Evolutionary conservation across 495 filamentous ascomycete genomes (phyloP).

Genomic region (Copromyces sp.): DNA sequence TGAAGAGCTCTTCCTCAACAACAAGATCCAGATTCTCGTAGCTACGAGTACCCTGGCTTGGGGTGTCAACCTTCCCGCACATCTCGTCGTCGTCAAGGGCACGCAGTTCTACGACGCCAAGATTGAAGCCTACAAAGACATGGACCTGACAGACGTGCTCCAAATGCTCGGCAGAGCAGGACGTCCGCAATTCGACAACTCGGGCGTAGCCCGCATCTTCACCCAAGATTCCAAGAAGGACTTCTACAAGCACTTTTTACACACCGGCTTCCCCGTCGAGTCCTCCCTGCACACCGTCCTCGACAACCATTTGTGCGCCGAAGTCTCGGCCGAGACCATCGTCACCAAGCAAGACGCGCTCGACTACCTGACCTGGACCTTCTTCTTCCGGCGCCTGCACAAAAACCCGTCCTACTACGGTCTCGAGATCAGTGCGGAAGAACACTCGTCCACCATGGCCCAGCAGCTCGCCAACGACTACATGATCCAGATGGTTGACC

Average conservation of each 20-base stretch:
- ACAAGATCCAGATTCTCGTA: slow-evolving; percentile 94
- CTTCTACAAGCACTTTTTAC: slow-evolving; percentile 99
- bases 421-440: slow-evolving; percentile 84
- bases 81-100: slow-evolving; percentile 95
- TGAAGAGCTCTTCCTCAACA: slow-evolving; percentile 91
- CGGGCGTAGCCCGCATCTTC: slow-evolving; percentile 92
- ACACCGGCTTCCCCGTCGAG: slow-evolving; percentile 97
- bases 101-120: slow-evolving; percentile 99
- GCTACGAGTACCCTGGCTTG: slow-evolving; percentile 96
- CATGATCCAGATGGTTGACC: slow-evolving; percentile 84
- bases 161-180: slow-evolving; percentile 97
- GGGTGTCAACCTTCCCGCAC: slow-evolving; percentile 96
- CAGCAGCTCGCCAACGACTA: slow-evolving; percentile 80
- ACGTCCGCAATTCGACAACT: slow-evolving; percentile 90
- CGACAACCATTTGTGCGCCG: slow-evolving; percentile 93
- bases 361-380: slow-evolving; percentile 98
- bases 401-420: slow-evolving; percentile 99
- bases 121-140: slow-evolving; percentile 94
- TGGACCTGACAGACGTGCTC: slow-evolving; percentile 97
- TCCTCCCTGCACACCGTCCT: slow-evolving; percentile 91
- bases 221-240: slow-evolving; percentile 96
- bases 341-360: slow-evolving; percentile 91
- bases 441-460: slow-evolving; percentile 81
- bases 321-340: slow-evolving; percentile 89
- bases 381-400: slow-evolving; percentile 94